phyloP scores from a whole-genome alignment of 2,329 filamentous ascomycete genomes.

The Diaporthe destruens region DNA sequence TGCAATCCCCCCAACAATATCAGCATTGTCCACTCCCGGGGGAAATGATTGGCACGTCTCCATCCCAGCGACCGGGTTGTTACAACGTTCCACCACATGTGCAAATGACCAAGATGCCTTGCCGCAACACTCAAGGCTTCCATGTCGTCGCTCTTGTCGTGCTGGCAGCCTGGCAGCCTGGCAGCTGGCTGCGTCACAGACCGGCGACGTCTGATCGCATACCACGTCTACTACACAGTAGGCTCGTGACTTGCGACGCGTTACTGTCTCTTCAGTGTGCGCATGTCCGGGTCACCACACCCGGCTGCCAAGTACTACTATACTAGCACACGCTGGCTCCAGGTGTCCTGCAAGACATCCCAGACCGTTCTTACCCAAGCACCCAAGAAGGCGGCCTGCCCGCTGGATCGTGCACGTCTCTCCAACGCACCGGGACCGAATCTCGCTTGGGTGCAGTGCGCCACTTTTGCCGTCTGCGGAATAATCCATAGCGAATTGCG shows the following conservation, averaged over 20 bases:
- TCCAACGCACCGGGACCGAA: conserved; percentile 19
- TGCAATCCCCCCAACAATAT: conserved; percentile 21
- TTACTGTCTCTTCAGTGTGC: neutral
- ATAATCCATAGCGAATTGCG: neutral
- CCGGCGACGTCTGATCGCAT: neutral
- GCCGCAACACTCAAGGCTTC: neutral
- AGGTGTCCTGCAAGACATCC: neutral
- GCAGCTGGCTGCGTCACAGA: neutral
- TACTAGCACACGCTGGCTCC: neutral
- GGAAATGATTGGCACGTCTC: conserved; percentile 6
- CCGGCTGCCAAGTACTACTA: conserved; percentile 1
- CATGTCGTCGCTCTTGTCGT: neutral
- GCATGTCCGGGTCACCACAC: neutral
- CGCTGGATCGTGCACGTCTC: conserved; percentile 4
- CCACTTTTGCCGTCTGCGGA: conserved; percentile 7
- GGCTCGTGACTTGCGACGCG: neutral
- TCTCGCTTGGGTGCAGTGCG: conserved; percentile 19
- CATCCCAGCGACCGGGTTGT: conserved; percentile 12
- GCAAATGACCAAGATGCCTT: conserved; percentile 3
- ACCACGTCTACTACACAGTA: neutral
- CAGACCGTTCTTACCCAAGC: neutral
- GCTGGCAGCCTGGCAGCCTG: no score
- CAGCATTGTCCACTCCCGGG: neutral
- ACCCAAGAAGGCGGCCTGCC: conserved; percentile 6
- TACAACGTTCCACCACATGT: conserved; percentile 17